These are phyloP conservation scores for Poteriospumella lacustris DNA, from an alignment of 108 stramenopile species.

Conservation along the genomic window DNA sequence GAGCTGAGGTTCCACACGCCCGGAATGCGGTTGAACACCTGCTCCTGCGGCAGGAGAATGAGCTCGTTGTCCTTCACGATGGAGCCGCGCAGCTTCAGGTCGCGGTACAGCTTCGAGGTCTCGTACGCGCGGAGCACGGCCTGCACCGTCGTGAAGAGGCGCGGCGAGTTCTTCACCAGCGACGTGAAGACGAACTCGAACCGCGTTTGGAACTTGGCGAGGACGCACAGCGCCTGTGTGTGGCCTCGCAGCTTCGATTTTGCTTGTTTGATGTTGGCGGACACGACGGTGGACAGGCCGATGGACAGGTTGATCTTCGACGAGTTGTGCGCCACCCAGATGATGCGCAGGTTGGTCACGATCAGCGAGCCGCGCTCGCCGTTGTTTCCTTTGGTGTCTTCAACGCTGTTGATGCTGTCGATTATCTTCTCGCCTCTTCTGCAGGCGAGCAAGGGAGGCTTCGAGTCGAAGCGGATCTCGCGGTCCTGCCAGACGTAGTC, in stretches of 20 bases:
- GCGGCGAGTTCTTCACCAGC: constrained; percentile 55
- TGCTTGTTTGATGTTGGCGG: constrained; percentile 49
- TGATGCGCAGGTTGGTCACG: constrained; percentile 56
- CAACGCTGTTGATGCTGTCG: constrained; percentile 54
- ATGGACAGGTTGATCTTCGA: constrained; percentile 48
- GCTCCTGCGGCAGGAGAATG: constrained; percentile 49
- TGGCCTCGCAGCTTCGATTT: constrained; percentile 46
- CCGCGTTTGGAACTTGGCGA: constrained; percentile 41
- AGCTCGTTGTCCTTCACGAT: constrained; percentile 42
- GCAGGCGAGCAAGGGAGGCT: constrained; percentile 19
- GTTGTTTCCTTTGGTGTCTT: constrained; percentile 53
- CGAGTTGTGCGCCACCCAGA: constrained; percentile 55
- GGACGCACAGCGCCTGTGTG: constrained; percentile 59
- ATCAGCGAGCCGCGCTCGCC: constrained; percentile 46
- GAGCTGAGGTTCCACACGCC: constrained; percentile 61
- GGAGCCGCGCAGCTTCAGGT: constrained; percentile 59
- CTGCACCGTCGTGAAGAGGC: constrained; percentile 62
- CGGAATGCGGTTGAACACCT: constrained; percentile 44
- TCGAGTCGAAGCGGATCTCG: constrained; percentile 56
- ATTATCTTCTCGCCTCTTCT: constrained; percentile 51
- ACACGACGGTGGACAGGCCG: constrained; percentile 42
- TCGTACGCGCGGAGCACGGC: constrained; percentile 60
- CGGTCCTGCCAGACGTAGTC: constrained; percentile 58
- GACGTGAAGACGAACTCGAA: constrained; percentile 65
- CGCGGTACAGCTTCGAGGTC: constrained; percentile 59